Conservation (phyloP, 352 stramenopile species). For the Phytopythium oedochilum region DNA sequence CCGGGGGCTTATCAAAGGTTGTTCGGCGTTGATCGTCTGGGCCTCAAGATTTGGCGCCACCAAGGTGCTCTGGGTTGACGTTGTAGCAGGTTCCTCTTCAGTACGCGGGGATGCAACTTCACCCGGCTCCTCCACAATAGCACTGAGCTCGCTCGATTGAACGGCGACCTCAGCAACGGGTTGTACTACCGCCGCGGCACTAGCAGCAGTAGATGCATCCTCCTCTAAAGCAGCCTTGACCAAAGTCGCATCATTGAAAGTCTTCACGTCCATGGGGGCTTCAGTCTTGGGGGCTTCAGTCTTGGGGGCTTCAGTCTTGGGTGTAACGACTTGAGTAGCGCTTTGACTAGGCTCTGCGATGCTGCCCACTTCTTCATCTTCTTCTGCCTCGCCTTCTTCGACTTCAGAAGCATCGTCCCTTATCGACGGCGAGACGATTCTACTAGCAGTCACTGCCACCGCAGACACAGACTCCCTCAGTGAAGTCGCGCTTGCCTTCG, state of each 20-base stretch:
- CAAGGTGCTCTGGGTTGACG: too few species aligned
- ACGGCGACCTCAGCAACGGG: too few species aligned
- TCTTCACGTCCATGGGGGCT: not conserved
- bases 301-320: not conserved
- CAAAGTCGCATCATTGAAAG: not conserved
- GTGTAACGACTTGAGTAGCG: too few species aligned
- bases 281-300: not conserved
- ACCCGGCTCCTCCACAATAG: not conserved
- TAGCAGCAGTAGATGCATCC: not conserved
- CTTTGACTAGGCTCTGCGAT: not conserved
- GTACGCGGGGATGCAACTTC: not conserved
- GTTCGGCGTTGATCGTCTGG: not conserved
- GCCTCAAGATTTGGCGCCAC: not conserved
- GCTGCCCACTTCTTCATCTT: not conserved
- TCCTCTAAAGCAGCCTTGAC: not conserved
- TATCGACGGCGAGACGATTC: not conserved
- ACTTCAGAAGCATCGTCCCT: not conserved
- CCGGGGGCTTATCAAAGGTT: not conserved
- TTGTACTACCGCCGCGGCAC: too few species aligned
- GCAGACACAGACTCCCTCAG: not conserved
- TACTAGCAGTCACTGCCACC: not conserved
- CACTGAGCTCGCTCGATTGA: too few species aligned
- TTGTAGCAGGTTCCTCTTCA: not conserved
- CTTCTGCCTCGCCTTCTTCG: constrained; percentile 3
- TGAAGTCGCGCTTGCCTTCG: not conserved